Evolutionary conservation across 306 rosid species (phyloP).

Genomic region (Luffa aegyptiaca): DNA sequence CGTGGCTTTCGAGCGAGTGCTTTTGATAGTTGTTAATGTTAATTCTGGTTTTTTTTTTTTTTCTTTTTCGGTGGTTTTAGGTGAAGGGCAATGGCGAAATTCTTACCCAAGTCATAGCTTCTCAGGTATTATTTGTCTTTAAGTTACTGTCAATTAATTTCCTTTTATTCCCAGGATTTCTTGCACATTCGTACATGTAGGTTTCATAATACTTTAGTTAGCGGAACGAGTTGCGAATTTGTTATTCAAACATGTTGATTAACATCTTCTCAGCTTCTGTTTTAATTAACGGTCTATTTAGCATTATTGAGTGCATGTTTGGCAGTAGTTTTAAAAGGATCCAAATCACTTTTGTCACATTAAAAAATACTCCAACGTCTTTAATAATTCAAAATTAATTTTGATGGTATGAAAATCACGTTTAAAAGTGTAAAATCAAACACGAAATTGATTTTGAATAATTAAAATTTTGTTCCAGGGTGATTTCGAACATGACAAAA

Average conservation of each 20-base stretch:
- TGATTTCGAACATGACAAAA: no score
- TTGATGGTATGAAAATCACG: no score
- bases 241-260: neutral
- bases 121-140: conserved; percentile 59
- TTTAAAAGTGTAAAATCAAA: no score
- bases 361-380: no score
- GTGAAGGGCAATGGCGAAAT: conserved; percentile 81
- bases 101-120: conserved; percentile 81
- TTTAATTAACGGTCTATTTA: neutral
- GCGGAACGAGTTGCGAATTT: neutral
- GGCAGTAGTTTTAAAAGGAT: no score
- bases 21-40: neutral
- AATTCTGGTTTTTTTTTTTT: neutral
- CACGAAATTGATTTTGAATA: no score
- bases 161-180: neutral
- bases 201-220: neutral
- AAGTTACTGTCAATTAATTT: neutral
- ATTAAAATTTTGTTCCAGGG: no score
- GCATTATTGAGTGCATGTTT: neutral
- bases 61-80: conserved; percentile 29
- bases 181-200: neutral
- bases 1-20: neutral
- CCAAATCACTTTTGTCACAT: no score
- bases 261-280: neutral
- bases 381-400: no score